A percentile compares a stretch with the other conserved stretches of the same genome.
These are phyloP conservation scores for Apiospora sp. DNA, from an alignment of 2,329 filamentous ascomycete genomes.

Conservation along the genomic window DNA sequence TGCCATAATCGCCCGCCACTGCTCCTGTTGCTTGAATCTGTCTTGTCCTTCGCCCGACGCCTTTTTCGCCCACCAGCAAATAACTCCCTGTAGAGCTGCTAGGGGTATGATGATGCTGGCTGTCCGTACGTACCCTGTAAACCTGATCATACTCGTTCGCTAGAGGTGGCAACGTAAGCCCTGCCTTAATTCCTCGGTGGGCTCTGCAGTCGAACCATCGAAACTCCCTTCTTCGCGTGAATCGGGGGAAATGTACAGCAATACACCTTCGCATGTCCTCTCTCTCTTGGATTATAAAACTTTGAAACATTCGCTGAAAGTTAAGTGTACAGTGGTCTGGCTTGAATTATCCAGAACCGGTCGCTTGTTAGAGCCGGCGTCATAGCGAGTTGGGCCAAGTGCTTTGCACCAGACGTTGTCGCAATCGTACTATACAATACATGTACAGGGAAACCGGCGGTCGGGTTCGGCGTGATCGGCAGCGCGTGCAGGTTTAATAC, in stretches of 20 bases:
- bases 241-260: background rate
- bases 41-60: conserved; percentile 21
- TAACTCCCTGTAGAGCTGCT: background rate
- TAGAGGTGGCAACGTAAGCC: background rate
- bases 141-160: background rate
- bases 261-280: background rate
- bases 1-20: background rate
- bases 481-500: background rate
- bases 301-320: conserved; percentile 11
- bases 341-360: background rate
- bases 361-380: conserved; percentile 7
- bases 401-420: conserved; percentile 3
- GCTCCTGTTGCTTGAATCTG: conserved; percentile 27
- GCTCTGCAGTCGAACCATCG: background rate
- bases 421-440: conserved; percentile 21
- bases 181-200: background rate
- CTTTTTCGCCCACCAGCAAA: background rate
- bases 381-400: background rate
- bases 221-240: too few species aligned
- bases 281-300: conserved; percentile 9
- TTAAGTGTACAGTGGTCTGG: conserved; percentile 15
- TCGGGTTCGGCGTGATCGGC: background rate
- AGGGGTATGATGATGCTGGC: background rate
- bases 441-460: background rate
- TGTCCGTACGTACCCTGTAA: background rate